phyloP scores from a whole-genome alignment of 2,329 filamentous ascomycete genomes.

The Penicillium rolfsii region DNA sequence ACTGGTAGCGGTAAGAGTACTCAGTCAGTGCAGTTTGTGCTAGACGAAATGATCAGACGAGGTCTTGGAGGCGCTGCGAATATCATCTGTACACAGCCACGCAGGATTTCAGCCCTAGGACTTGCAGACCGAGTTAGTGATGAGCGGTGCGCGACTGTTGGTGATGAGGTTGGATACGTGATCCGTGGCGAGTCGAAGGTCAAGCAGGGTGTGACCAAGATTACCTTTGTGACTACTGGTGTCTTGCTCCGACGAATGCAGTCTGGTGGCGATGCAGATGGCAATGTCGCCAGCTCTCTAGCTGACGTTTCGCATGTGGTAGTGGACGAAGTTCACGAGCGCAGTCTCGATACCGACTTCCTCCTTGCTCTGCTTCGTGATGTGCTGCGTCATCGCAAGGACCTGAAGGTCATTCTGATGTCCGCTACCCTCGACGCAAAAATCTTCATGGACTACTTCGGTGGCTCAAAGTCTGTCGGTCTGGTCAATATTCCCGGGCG shows the following conservation, averaged over 20 bases:
- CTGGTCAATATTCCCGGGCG: constrained; percentile 84
- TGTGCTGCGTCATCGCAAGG: constrained; percentile 72
- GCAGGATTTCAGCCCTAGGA: constrained; percentile 90
- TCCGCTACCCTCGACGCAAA: constrained; percentile 90
- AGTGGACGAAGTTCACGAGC: constrained; percentile 95
- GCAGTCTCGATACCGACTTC: constrained; percentile 93
- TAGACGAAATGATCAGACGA: constrained; percentile 83
- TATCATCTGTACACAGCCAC: constrained; percentile 93
- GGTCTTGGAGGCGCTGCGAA: constrained; percentile 77
- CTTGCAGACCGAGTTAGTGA: constrained; percentile 93
- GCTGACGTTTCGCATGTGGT: constrained; percentile 93
- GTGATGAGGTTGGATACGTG: constrained; percentile 86
- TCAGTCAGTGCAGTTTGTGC: constrained; percentile 91
- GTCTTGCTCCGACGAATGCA: constrained; percentile 89
- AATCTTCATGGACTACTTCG: constrained; percentile 84
- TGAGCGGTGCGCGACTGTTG: constrained; percentile 79
- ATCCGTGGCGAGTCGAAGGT: constrained; percentile 88
- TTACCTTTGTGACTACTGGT: constrained; percentile 95
- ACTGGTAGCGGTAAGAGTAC: constrained; percentile 97
- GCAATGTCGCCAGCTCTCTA: constrained; percentile 78
- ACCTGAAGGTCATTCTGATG: constrained; percentile 92
- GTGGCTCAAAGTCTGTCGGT: constrained; percentile 69
- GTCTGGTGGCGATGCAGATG: constrained; percentile 76
- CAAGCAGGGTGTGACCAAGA: constrained; percentile 72
- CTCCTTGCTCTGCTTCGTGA: constrained; percentile 84